phyloP scores from a whole-genome alignment of 352 stramenopile genomes.

The Globisporangium heterothallicum region DNA sequence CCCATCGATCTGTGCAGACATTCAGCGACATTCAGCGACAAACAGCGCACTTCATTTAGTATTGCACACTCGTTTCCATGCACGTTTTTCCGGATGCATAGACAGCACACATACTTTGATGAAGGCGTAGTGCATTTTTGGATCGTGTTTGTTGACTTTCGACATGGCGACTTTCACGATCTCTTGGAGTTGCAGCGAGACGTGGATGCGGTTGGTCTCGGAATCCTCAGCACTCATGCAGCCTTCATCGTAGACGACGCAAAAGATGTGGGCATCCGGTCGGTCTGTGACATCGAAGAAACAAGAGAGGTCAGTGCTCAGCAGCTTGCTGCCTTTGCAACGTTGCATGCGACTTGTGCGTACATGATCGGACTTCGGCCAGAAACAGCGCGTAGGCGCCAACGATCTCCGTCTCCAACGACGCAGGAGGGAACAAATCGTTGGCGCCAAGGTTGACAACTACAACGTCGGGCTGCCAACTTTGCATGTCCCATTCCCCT shows the following conservation, averaged over 20 bases:
- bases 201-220: conserved; percentile 65
- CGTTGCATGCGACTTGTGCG: conserved; percentile 9
- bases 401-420: conserved; percentile 80
- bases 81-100: too few relatives aligned
- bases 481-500: conserved; percentile 65
- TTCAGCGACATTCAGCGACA: neutral
- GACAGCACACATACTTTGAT: conserved; percentile 41
- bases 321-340: too few relatives aligned
- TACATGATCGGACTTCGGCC: conserved; percentile 75
- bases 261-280: conserved; percentile 80
- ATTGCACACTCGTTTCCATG: too few relatives aligned
- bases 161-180: conserved; percentile 84
- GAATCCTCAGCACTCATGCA: conserved; percentile 78
- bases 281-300: conserved; percentile 38
- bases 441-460: conserved; percentile 80
- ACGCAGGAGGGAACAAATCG: conserved; percentile 78
- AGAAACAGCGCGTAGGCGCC: conserved; percentile 66
- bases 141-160: conserved; percentile 68
- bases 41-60: too few relatives aligned
- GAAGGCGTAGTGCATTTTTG: conserved; percentile 79
- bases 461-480: conserved; percentile 76
- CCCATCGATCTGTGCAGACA: conserved; percentile 41
- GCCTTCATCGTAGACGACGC: conserved; percentile 78
- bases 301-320: neutral
- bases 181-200: conserved; percentile 78